Base-by-base conservation (phyloP, 2,329 filamentous ascomycete genomes). In the Cladosporium sp. region DNA sequence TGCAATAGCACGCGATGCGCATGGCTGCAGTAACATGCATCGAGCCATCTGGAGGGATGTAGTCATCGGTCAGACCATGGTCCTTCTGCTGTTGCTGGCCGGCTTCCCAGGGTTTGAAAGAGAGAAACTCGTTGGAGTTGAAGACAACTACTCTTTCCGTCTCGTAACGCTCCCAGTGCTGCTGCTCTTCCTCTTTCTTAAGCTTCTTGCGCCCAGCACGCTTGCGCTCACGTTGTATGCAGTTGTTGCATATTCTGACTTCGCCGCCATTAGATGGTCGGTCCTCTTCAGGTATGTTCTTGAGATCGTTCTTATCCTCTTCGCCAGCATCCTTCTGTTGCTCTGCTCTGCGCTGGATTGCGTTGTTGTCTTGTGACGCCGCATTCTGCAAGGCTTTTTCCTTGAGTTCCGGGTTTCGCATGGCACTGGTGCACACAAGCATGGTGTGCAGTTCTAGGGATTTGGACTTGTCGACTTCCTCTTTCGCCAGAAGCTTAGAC, bases 1-100 rank as follows among this genome's bases (percentile, higher is more conserved):
- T 88, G 79, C 94, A 98, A 79, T 98, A 99, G 77, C 94, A 99
- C 26, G 93, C 92, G 73, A 99, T 97, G 11, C 94, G 89, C 93
- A 98, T 97, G 0, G 92, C 93, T 2, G 92, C 88, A 70, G 93
- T 89, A 25, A 96, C 88, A 73, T 92, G 89, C 81, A 92, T 88
- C 7, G 89, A 86, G 59, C 87, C 88, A 56, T 83, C 82, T 53
- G 82, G 80, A 26, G 76, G 75, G 3, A 68, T 63, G 61, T 77
- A 77, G 18, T 71, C 69, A 13, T 72, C 72, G 3, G 64, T 39
- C 34, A 63, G 13, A 23, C 60, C 49, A 34, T 67, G 62, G 28
- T 63, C 68, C 28, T 65, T 70, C 43, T 73, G 73, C 63, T 71
- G 70, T 54, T 71, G 72, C 23, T 67, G 68, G n/a, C 67, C 67